Evolutionary conservation across 345 rosid species (phyloP).

Genomic region (Arabis hirsuta): DNA sequence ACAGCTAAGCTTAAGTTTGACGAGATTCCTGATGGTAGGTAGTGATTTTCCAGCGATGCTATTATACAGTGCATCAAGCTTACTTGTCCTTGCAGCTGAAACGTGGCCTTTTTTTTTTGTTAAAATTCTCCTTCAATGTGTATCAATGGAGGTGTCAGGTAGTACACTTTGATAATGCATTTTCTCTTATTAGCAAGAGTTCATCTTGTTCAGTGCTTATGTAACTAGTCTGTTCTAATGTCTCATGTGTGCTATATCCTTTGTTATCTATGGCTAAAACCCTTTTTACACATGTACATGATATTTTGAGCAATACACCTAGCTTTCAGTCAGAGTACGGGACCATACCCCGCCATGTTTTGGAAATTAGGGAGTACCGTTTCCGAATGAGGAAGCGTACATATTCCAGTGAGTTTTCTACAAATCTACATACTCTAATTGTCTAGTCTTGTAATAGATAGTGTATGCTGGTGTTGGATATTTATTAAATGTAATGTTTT

Average conservation of each 20-base stretch:
- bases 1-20: conserved; percentile 66
- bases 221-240: conserved; percentile 26
- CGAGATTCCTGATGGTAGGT: conserved; percentile 78
- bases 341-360: conserved; percentile 71
- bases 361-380: conserved; percentile 65
- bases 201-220: conserved; percentile 20
- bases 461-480: conserved; percentile 27
- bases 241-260: conserved; percentile 63
- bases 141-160: conserved; percentile 71
- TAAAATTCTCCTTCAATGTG: conserved; percentile 67
- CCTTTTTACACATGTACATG: conserved; percentile 72
- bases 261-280: conserved; percentile 67
- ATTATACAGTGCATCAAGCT: conserved; percentile 1
- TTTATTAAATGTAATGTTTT: conserved; percentile 32
- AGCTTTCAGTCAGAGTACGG: conserved; percentile 91
- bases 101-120: conserved; percentile 89
- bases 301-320: conserved; percentile 70
- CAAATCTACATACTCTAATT: conserved; percentile 15
- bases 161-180: conserved; percentile 34
- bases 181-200: conserved; percentile 20
- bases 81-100: conserved; percentile 68
- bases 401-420: conserved; percentile 64
- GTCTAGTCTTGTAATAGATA: conserved; percentile 24
- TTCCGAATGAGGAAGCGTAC: conserved; percentile 76
- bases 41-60: conserved; percentile 8